These are phyloP conservation scores for Diddensiella santjacobensis DNA, from an alignment of 805 yeast genomes.

Conservation along the genomic window DNA sequence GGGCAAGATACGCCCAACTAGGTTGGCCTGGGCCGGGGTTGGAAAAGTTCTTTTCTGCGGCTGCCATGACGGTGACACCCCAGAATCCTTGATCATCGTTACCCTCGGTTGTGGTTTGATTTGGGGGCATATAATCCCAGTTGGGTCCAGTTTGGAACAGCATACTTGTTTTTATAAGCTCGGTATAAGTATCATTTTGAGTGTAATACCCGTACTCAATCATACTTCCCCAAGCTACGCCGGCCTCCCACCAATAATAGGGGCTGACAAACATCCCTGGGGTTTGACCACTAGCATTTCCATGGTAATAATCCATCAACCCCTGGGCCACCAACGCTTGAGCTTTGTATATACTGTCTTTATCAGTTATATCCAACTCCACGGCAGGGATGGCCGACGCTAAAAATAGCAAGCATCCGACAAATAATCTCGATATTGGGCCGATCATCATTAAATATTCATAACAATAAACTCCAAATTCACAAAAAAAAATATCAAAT, in stretches of 20 bases:
- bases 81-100: constrained; percentile 93
- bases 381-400: constrained; percentile 7
- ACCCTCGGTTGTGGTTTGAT: constrained; percentile 82
- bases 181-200: constrained; percentile 59
- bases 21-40: constrained; percentile 59
- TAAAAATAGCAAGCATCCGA: not conserved
- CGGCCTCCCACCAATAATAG: constrained; percentile 92
- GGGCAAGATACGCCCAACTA: constrained; percentile 73
- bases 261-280: constrained; percentile 70
- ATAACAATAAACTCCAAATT: not conserved
- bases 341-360: constrained; percentile 39
- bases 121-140: constrained; percentile 70
- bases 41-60: constrained; percentile 78
- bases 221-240: constrained; percentile 63
- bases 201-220: constrained; percentile 76
- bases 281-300: constrained; percentile 58
- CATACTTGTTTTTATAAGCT: constrained; percentile 55
- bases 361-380: constrained; percentile 18
- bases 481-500: not conserved
- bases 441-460: not conserved
- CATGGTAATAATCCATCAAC: constrained; percentile 76
- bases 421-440: not conserved
- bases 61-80: constrained; percentile 84
- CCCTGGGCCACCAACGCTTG: constrained; percentile 64
- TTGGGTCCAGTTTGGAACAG: constrained; percentile 61